phyloP scores from a whole-genome alignment of 192 early-diverging fungal species.

The Backusella luteola region DNA sequence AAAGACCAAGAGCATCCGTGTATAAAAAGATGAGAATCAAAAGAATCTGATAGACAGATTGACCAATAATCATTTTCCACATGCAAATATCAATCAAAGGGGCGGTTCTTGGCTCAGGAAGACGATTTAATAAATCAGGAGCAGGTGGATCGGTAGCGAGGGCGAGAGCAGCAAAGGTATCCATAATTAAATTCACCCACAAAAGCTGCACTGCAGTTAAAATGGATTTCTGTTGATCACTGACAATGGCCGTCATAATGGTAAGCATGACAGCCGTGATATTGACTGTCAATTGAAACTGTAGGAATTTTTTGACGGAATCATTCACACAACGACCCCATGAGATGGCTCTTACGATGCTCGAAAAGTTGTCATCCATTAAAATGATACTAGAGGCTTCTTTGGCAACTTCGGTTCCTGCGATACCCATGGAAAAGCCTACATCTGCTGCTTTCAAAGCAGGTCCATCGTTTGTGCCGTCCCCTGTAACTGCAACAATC shows the following conservation, averaged over 20 bases:
- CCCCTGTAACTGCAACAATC: slow-evolving; percentile 97
- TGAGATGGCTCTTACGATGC: slow-evolving; percentile 92
- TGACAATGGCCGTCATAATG: slow-evolving; percentile 71
- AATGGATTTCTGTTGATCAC: slow-evolving; percentile 66
- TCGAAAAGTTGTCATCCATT: slow-evolving; percentile 98
- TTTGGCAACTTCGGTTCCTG: slow-evolving; percentile 99
- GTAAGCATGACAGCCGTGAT: slow-evolving; percentile 83
- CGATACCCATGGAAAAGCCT: slow-evolving; percentile 98
- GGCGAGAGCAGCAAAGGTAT: slow-evolving; percentile 96
- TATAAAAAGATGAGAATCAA: slow-evolving; percentile 74
- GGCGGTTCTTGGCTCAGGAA: slow-evolving; percentile 77
- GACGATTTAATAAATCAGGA: slow-evolving; percentile 74
- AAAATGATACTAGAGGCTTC: slow-evolving; percentile 96
- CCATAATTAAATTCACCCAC: slow-evolving; percentile 99
- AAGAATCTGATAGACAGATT: slow-evolving; percentile 84
- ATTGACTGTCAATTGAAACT: slow-evolving; percentile 99
- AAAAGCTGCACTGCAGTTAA: slow-evolving; percentile 94
- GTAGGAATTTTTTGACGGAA: slow-evolving; percentile 96
- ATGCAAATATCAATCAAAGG: slow-evolving; percentile 83
- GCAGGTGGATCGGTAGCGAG: slow-evolving; percentile 95
- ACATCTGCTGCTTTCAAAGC: slow-evolving; percentile 94
- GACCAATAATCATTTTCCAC: slow-evolving; percentile 96
- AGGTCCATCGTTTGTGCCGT: slow-evolving; percentile 98
- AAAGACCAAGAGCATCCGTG: slow-evolving; percentile 56
- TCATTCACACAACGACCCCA: slow-evolving; percentile 98